Conservation (phyloP, 176 grass and related monocot species). For the Oryza officinalis region DNA sequence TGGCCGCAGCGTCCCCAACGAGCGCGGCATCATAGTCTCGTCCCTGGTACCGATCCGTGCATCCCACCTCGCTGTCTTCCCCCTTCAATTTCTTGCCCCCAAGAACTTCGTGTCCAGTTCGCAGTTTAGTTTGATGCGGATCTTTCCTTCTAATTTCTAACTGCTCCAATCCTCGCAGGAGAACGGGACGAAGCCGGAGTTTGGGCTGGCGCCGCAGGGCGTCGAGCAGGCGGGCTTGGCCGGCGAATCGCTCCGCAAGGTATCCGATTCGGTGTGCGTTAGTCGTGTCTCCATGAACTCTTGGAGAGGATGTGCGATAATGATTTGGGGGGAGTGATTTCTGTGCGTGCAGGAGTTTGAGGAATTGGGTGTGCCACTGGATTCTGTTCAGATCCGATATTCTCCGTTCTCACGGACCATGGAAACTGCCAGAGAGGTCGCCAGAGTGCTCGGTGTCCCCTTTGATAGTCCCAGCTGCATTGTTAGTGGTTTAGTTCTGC, state of each 20-base stretch:
- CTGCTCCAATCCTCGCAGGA: slow-evolving; percentile 43
- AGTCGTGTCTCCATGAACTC: background rate
- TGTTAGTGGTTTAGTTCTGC: background rate
- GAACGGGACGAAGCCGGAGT: slow-evolving; percentile 67
- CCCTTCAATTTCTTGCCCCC: background rate
- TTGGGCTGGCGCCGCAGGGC: slow-evolving; percentile 65
- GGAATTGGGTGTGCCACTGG: slow-evolving; percentile 48
- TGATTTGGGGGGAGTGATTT: background rate
- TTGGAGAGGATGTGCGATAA: background rate
- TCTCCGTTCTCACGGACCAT: slow-evolving; percentile 83
- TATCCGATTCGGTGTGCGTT: background rate
- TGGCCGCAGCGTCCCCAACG: slow-evolving; percentile 83
- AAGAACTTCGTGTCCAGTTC: background rate
- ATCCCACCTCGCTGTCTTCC: background rate
- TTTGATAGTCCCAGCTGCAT: slow-evolving; percentile 45
- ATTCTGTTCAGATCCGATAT: slow-evolving; percentile 63
- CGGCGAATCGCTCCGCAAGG: slow-evolving; percentile 64
- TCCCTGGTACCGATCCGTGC: slow-evolving; percentile 53
- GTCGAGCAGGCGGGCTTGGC: slow-evolving; percentile 71
- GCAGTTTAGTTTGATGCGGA: background rate
- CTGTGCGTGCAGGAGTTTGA: slow-evolving; percentile 54
- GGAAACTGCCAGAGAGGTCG: slow-evolving; percentile 69
- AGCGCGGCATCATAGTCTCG: slow-evolving; percentile 77
- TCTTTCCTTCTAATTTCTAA: background rate
- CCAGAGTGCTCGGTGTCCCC: slow-evolving; percentile 58